These are phyloP conservation scores for Phytopythium boreale DNA, from an alignment of 352 stramenopile species.

Conservation along the genomic window DNA sequence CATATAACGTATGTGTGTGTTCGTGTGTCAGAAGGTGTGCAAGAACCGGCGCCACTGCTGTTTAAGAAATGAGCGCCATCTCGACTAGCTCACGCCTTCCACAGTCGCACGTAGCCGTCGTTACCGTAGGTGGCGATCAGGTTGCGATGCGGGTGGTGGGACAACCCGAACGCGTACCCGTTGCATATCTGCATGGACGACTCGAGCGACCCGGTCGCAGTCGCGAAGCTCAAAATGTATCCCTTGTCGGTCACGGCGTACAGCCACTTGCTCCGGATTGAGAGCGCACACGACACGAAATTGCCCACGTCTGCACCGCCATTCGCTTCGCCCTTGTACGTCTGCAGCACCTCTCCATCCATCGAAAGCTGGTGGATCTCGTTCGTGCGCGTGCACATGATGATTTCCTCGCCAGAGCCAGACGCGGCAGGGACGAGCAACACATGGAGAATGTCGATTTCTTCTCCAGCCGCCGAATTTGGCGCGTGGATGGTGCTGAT, in stretches of 20 bases:
- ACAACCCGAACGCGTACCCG: conserved; percentile 72
- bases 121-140: conserved; percentile 86
- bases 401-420: conserved; percentile 52
- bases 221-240: conserved; percentile 69
- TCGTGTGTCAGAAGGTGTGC: conserved; percentile 9
- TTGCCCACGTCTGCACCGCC: conserved; percentile 65
- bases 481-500: conserved; percentile 72
- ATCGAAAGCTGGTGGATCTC: conserved; percentile 83
- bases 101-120: conserved; percentile 81
- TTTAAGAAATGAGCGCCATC: conserved; percentile 33
- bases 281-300: conserved; percentile 87
- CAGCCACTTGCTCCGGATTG: conserved; percentile 78
- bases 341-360: conserved; percentile 50
- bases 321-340: conserved; percentile 63
- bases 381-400: conserved; percentile 84
- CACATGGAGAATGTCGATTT: conserved; percentile 80
- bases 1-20: not conserved
- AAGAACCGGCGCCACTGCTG: conserved; percentile 36
- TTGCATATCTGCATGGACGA: conserved; percentile 81
- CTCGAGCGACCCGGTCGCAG: conserved; percentile 57
- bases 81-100: conserved; percentile 53
- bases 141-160: conserved; percentile 88
- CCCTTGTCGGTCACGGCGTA: conserved; percentile 88
- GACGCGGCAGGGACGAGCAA: conserved; percentile 52
- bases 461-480: conserved; percentile 36